phyloP scores from a whole-genome alignment of 768 basidiomycete species.

The Hericium alpestre region DNA sequence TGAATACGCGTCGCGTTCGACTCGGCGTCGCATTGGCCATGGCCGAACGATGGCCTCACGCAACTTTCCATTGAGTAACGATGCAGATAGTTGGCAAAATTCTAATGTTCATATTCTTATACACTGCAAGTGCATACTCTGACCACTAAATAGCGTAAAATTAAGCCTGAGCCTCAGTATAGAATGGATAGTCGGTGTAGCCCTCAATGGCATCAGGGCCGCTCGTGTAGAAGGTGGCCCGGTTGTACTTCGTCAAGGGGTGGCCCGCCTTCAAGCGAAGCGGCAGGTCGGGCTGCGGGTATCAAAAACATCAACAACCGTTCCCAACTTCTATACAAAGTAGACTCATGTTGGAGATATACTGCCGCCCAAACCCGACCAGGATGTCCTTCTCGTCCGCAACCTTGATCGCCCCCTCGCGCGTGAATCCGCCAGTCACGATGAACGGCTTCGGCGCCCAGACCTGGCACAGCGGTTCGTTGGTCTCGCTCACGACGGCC shows the following conservation, averaged over 20 bases:
- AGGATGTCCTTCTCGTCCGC: slow-evolving; percentile 26
- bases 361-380: slow-evolving; percentile 28
- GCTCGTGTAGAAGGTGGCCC: slow-evolving; percentile 9
- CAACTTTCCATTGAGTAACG: too few species aligned
- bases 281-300: slow-evolving; percentile 10
- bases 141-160: too few species aligned
- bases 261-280: slow-evolving; percentile 3
- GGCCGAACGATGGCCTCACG: too few species aligned
- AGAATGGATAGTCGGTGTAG: slow-evolving; percentile 7
- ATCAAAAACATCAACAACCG: too few species aligned
- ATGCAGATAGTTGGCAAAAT: too few species aligned
- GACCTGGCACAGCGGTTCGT: slow-evolving; percentile 34
- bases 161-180: too few species aligned
- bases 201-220: background rate
- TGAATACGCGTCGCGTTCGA: too few species aligned
- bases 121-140: too few species aligned
- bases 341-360: slow-evolving; percentile 23
- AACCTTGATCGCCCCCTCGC: slow-evolving; percentile 26
- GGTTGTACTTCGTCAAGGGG: slow-evolving; percentile 10
- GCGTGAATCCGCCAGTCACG: slow-evolving; percentile 33
- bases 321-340: too few species aligned
- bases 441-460: slow-evolving; percentile 35
- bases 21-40: too few species aligned
- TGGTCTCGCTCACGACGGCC: slow-evolving; percentile 14
- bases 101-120: too few species aligned